phyloP scores from a whole-genome alignment of 2,329 filamentous ascomycete genomes.

The Aspergillus udagawae region DNA sequence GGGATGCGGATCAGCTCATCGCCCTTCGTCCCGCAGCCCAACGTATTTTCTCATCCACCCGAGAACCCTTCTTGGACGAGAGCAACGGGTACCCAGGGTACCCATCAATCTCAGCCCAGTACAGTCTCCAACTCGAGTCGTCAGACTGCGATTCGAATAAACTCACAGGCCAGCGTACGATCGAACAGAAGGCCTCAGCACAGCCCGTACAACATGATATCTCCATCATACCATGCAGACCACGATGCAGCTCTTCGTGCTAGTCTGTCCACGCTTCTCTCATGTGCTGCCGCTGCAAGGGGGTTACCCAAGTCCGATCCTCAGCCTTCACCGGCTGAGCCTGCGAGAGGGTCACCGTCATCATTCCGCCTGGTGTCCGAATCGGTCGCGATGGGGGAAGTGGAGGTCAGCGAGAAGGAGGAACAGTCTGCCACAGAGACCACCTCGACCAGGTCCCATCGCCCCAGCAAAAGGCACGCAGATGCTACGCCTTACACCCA shows the following conservation, averaged over 20 bases:
- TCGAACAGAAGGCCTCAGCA: conserved; percentile 45
- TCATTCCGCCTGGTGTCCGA: conserved; percentile 58
- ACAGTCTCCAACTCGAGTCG: conserved; percentile 37
- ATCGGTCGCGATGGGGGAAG: conserved; percentile 50
- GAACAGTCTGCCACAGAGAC: conserved; percentile 16
- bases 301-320: conserved; percentile 63
- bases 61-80: conserved; percentile 38
- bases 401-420: conserved; percentile 29
- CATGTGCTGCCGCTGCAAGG: conserved; percentile 87
- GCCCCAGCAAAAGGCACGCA: conserved; percentile 18
- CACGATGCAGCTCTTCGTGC: conserved; percentile 91
- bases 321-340: conserved; percentile 23
- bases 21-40: conserved; percentile 79
- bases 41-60: conserved; percentile 84
- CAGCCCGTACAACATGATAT: conserved; percentile 63
- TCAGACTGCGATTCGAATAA: conserved; percentile 33
- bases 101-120: conserved; percentile 48
- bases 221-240: conserved; percentile 73
- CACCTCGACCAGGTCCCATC: conserved; percentile 16
- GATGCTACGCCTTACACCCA: conserved; percentile 7
- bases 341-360: conserved; percentile 42
- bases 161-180: conserved; percentile 32
- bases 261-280: conserved; percentile 89
- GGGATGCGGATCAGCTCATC: conserved; percentile 56
- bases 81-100: conserved; percentile 46